These are phyloP conservation scores for Cadophora sp. DNA, from an alignment of 2,329 filamentous ascomycete species.

Conservation along the genomic window DNA sequence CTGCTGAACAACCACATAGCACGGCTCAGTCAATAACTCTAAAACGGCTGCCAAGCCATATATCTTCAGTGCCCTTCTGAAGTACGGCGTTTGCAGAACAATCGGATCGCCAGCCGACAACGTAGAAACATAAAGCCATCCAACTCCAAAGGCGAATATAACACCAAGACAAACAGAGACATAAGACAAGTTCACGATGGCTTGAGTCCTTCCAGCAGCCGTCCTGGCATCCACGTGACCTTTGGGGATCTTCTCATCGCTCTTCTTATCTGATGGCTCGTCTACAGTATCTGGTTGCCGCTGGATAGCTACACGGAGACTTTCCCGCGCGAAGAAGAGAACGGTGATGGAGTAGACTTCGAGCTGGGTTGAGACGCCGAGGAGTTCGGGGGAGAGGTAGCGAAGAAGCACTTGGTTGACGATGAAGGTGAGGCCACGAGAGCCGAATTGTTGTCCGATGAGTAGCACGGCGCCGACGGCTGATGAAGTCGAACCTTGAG, in stretches of 20 bases:
- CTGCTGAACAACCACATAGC: slow-evolving; percentile 87
- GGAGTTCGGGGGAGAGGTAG: slow-evolving; percentile 81
- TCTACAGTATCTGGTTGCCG: slow-evolving; percentile 61
- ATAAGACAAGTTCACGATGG: slow-evolving; percentile 88
- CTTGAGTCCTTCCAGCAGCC: slow-evolving; percentile 62
- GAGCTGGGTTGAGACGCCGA: slow-evolving; percentile 87
- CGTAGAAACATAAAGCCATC: slow-evolving; percentile 69
- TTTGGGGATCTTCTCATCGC: slow-evolving; percentile 31
- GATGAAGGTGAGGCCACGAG: slow-evolving; percentile 86
- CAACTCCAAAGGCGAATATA: slow-evolving; percentile 67
- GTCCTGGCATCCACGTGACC: slow-evolving; percentile 39
- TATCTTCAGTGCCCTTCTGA: slow-evolving; percentile 59
- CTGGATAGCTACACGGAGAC: slow-evolving; percentile 88
- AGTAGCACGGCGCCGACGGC: slow-evolving; percentile 52
- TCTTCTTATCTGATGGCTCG: slow-evolving; percentile 16
- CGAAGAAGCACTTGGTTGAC: slow-evolving; percentile 92
- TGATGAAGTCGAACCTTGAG: slow-evolving; percentile 27
- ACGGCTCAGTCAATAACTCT: slow-evolving; percentile 86
- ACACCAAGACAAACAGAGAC: slow-evolving; percentile 74
- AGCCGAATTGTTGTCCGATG: slow-evolving; percentile 85
- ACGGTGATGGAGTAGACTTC: slow-evolving; percentile 92
- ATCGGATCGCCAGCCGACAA: slow-evolving; percentile 54
- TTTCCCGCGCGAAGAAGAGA: slow-evolving; percentile 94
- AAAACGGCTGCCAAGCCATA: slow-evolving; percentile 66
- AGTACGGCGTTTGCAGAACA: slow-evolving; percentile 64